phyloP scores from a whole-genome alignment of 225 moss, liverwort and hornwort species.

The Lunularia cruciata region DNA sequence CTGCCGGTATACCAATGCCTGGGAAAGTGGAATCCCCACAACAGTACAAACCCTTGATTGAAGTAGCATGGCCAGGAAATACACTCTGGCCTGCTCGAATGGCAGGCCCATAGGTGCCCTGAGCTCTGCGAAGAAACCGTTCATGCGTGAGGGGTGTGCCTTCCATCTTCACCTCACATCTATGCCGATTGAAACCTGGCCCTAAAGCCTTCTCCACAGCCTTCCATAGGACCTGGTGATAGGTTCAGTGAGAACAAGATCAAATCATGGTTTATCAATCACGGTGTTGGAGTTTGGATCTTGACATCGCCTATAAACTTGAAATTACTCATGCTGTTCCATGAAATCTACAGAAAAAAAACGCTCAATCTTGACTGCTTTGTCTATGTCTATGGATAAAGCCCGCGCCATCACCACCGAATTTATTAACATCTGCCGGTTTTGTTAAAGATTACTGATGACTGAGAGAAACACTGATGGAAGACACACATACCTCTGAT shows the following conservation, averaged over 20 bases:
- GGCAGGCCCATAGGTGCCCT: constrained; percentile 92
- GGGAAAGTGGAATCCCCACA: constrained; percentile 93
- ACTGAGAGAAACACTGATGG: not conserved
- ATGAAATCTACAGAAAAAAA: too few relatives aligned
- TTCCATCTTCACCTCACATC: constrained; percentile 79
- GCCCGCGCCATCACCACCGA: too few relatives aligned
- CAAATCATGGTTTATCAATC: too few relatives aligned
- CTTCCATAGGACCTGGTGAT: constrained; percentile 77
- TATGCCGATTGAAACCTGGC: constrained; percentile 67
- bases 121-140: constrained; percentile 74
- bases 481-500: constrained; percentile 64
- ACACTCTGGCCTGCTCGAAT: constrained; percentile 76
- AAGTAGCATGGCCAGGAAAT: constrained; percentile 77
- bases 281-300: too few relatives aligned
- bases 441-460: too few relatives aligned
- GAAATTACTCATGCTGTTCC: too few relatives aligned
- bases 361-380: too few relatives aligned
- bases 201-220: constrained; percentile 86
- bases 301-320: too few relatives aligned
- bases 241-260: not conserved
- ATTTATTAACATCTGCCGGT: too few relatives aligned
- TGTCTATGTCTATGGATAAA: too few relatives aligned
- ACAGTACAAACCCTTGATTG: constrained; percentile 65
- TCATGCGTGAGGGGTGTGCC: constrained; percentile 95
- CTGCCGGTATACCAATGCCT: constrained; percentile 89